A percentile compares a stretch with the other conserved stretches of the same genome.
Conservation (phyloP, 2,329 filamentous ascomycete species). For the Pyricularia sp. region DNA sequence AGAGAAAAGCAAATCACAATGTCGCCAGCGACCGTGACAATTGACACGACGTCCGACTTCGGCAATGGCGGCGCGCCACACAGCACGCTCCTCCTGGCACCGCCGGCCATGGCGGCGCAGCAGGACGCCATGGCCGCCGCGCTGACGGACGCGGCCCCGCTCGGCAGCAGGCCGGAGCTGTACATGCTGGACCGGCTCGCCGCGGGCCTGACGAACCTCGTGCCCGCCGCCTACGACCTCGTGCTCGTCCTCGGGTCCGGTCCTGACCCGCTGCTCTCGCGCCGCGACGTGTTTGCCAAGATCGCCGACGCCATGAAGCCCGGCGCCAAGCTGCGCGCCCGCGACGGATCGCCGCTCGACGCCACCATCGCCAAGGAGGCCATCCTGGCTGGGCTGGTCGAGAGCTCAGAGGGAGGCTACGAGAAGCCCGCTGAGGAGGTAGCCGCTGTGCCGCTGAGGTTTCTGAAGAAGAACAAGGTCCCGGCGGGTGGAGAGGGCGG, state of each 20-base stretch:
- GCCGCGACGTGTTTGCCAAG: slow-evolving; percentile 55
- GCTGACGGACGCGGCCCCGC: neutral
- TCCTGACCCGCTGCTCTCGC: slow-evolving; percentile 24
- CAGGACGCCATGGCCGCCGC: slow-evolving; percentile 5
- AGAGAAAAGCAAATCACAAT: neutral
- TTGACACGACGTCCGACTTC: slow-evolving; percentile 4
- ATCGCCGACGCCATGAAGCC: slow-evolving; percentile 30
- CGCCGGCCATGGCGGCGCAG: slow-evolving; percentile 80
- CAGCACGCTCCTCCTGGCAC: slow-evolving; percentile 49
- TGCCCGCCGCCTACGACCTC: slow-evolving; percentile 68
- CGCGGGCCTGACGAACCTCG: slow-evolving; percentile 69
- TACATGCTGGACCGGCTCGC: slow-evolving; percentile 96
- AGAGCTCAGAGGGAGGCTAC: slow-evolving; percentile 55
- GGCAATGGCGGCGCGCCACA: neutral
- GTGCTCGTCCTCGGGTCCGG: slow-evolving; percentile 67
- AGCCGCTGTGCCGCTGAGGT: slow-evolving; percentile 51
- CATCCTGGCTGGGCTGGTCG: slow-evolving; percentile 71
- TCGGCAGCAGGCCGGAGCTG: slow-evolving; percentile 49
- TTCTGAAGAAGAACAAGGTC: slow-evolving; percentile 44
- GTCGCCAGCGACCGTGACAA: slow-evolving; percentile 3
- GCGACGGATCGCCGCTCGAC: slow-evolving; percentile 19
- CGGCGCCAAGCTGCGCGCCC: slow-evolving; percentile 2
- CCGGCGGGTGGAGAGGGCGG: neutral
- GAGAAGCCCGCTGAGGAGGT: slow-evolving; percentile 60
- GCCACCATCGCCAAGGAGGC: slow-evolving; percentile 60